A percentile compares a stretch with the other conserved stretches of the same genome.
Evolutionary conservation across 164 flowering plant genomes (phyloP).

Genomic region (Vitis riparia): DNA sequence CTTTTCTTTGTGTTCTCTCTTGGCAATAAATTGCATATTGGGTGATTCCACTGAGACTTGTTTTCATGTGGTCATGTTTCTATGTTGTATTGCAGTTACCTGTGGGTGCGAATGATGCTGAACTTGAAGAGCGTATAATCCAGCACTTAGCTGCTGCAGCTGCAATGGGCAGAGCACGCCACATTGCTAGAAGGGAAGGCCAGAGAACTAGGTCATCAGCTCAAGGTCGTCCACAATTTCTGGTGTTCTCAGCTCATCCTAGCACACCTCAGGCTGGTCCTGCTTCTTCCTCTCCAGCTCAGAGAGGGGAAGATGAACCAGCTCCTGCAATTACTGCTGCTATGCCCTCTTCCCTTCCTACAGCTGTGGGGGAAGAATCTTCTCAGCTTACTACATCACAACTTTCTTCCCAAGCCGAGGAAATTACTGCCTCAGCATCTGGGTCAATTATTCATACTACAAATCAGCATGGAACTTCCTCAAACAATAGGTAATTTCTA

Average conservation of each 20-base stretch:
- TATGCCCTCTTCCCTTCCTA: slow-evolving; percentile 13
- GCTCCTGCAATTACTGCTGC: slow-evolving; percentile 6
- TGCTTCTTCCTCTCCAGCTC: slow-evolving; percentile 23
- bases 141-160: slow-evolving; percentile 56
- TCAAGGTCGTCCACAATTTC: slow-evolving; percentile 28
- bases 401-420: slow-evolving; percentile 11
- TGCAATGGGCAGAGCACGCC: slow-evolving; percentile 39
- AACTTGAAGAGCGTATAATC: slow-evolving; percentile 48
- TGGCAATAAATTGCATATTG: background rate
- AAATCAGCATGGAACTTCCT: slow-evolving; percentile 16
- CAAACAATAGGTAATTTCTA: slow-evolving; percentile 16
- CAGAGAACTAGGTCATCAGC: slow-evolving; percentile 32
- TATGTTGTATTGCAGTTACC: slow-evolving; percentile 27
- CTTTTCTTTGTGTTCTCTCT: background rate
- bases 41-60: too few species aligned
- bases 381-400: slow-evolving; percentile 2
- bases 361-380: slow-evolving; percentile 10
- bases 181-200: slow-evolving; percentile 36
- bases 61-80: background rate
- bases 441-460: slow-evolving; percentile 9
- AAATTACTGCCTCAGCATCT: slow-evolving; percentile 14
- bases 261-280: slow-evolving; percentile 14
- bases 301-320: slow-evolving; percentile 12
- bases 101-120: slow-evolving; percentile 38
- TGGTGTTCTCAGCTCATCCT: slow-evolving; percentile 29